A percentile compares a stretch with the other conserved stretches of the same genome.
Conservation (phyloP, 192 early-diverging fungal species). For the Podila horticola region DNA sequence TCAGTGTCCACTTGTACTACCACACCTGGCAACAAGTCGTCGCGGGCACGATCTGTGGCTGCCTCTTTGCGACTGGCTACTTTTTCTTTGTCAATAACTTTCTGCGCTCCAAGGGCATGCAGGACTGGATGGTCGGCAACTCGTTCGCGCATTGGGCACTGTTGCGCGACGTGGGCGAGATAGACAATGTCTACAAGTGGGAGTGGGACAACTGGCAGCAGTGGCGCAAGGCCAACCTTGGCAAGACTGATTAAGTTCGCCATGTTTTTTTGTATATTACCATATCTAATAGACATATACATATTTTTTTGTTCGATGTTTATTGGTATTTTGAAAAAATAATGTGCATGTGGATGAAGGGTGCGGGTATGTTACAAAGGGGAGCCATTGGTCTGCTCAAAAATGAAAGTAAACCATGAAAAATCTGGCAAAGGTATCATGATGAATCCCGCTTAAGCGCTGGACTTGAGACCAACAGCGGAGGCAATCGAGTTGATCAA, state of each 20-base stretch:
- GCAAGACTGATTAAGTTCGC: constrained; percentile 8
- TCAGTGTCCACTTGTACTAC: constrained; percentile 76
- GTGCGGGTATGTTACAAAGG: not conserved
- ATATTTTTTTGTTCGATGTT: not conserved
- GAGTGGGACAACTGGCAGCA: constrained; percentile 43
- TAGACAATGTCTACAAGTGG: constrained; percentile 36
- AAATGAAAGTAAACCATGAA: not conserved
- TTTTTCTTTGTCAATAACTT: constrained; percentile 55
- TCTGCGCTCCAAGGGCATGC: constrained; percentile 53
- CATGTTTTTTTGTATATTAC: too few species aligned
- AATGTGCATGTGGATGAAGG: not conserved
- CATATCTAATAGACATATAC: not conserved
- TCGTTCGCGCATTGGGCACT: constrained; percentile 20
- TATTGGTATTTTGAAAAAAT: not conserved
- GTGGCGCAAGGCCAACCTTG: constrained; percentile 30
- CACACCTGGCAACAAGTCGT: constrained; percentile 78
- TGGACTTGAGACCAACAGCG: constrained; percentile 8
- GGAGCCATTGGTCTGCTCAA: not conserved
- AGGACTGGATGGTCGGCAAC: constrained; percentile 48
- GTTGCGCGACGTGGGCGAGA: constrained; percentile 28
- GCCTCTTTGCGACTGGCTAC: constrained; percentile 67
- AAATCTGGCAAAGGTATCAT: not conserved
- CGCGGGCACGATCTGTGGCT: constrained; percentile 68
- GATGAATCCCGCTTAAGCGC: not conserved
- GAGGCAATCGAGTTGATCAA: not conserved